Conservation (phyloP, 148 eudicot species). For the Agrostemma githago region DNA sequence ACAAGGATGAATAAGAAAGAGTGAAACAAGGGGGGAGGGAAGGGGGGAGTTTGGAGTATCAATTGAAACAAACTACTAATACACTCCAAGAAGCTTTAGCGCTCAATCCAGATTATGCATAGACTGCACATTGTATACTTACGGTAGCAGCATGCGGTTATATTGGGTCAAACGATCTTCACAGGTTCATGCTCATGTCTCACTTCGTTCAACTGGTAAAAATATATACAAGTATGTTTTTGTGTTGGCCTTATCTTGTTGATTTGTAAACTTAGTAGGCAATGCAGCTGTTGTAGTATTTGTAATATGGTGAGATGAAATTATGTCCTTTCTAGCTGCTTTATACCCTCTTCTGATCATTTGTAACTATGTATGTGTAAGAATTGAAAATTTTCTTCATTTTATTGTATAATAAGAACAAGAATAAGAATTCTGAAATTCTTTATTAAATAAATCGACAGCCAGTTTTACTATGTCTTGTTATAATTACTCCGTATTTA, state of each 20-base stretch:
- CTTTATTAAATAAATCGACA: too few relatives aligned
- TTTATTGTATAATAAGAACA: too few relatives aligned
- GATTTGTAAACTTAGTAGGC: neutral
- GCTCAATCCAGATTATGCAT: conserved; percentile 56
- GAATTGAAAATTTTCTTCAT: too few relatives aligned
- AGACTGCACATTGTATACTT: neutral
- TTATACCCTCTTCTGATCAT: too few relatives aligned
- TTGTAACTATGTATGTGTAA: too few relatives aligned
- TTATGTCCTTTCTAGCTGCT: neutral
- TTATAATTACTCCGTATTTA: too few relatives aligned
- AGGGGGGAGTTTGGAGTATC: too few relatives aligned
- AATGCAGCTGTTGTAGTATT: neutral
- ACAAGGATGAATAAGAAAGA: too few relatives aligned
- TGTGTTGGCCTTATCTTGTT: neutral
- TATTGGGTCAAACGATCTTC: neutral
- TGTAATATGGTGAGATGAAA: neutral
- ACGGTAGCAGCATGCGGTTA: neutral
- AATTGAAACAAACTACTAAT: too few relatives aligned
- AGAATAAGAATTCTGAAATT: too few relatives aligned
- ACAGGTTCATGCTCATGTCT: neutral
- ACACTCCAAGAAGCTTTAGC: conserved; percentile 50
- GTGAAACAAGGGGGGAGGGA: too few relatives aligned
- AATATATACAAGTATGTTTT: neutral
- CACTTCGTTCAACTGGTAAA: neutral
- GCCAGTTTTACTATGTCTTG: too few relatives aligned